Evolutionary conservation across 2,329 filamentous ascomycete species (phyloP), one percentile per base, ranked within the genome.

Genomic region (Daldinia eschscholtzii): DNA sequence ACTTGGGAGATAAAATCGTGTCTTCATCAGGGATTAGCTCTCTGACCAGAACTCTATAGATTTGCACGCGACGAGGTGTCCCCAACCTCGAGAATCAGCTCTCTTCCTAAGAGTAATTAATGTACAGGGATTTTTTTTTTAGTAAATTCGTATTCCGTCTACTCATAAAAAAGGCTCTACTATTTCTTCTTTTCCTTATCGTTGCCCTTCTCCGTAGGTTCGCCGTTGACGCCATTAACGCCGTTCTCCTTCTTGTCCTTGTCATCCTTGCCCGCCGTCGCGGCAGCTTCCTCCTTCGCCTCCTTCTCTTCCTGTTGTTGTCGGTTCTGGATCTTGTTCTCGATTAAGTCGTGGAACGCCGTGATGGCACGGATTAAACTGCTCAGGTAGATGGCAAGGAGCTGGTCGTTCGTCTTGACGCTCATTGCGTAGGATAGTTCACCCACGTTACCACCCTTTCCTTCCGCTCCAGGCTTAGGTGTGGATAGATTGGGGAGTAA

Each of bases 311-410:
- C 96, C 78, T 97, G 92, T 80, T 97, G 93, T 83, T 98, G 94
- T 80, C 95, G 89, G 83, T 99, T 99, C 85, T 98, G 95, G 74
- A 98, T 98, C 88, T 99, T 99, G 86, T 99, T 99, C 85, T 99
- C 96, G 74, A 99, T 99, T 74, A 99, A 84, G 80, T 99, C 96
- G 81, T 99, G 96, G 91, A 98, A 99, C 6, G 96, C 96, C 12
- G 96, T 98, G 78, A 99, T 99, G 64, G 96, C 96, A 69, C 96
- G 89, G 82, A 99, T 98, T 84, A 98, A 84, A 84, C 93, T 97
- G 83, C 93, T 97, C 61, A 99, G 87, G 82, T 99, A 99, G 80
- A 99, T 98, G 59, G 94, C 90, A 93, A 99, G 98, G 72, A 99
- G 88, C 84, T 99, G 96, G 81, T 99, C 96, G 79, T 99, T 99